phyloP scores from a whole-genome alignment of 371 early-diverging fungal genomes.

The Rhizomucor miehei region DNA sequence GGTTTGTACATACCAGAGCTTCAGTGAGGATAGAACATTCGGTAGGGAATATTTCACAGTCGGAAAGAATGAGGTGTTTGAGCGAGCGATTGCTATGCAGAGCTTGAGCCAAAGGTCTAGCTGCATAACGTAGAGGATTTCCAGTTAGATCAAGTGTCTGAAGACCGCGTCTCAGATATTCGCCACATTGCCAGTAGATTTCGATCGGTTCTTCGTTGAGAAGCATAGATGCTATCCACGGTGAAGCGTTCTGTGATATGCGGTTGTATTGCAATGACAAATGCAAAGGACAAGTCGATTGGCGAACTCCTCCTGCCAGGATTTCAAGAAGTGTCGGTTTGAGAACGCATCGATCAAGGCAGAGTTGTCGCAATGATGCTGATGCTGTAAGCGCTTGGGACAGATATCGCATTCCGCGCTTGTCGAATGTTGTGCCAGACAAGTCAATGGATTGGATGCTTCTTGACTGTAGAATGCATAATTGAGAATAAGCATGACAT shows the following conservation, averaged over 20 bases:
- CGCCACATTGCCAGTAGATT: slow-evolving; percentile 12
- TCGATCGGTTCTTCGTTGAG: slow-evolving; percentile 36
- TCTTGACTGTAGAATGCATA: slow-evolving; percentile 27
- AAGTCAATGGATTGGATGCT: slow-evolving; percentile 32
- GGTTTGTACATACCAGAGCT: slow-evolving; percentile 39
- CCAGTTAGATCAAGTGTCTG: slow-evolving; percentile 49
- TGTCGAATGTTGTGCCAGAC: slow-evolving; percentile 44
- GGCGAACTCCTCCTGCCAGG: slow-evolving; percentile 52
- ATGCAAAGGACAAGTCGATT: slow-evolving; percentile 41
- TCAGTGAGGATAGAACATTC: slow-evolving; percentile 52
- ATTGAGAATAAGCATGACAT: not conserved
- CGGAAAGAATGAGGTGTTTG: slow-evolving; percentile 38
- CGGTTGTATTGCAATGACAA: slow-evolving; percentile 56
- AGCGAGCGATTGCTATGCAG: slow-evolving; percentile 50
- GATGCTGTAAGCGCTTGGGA: slow-evolving; percentile 52
- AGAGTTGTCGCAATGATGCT: slow-evolving; percentile 48
- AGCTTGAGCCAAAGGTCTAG: slow-evolving; percentile 49
- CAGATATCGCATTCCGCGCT: slow-evolving; percentile 52
- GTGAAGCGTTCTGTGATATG: slow-evolving; percentile 38
- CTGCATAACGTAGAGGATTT: slow-evolving; percentile 50
- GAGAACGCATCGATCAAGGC: slow-evolving; percentile 58
- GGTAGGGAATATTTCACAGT: slow-evolving; percentile 53
- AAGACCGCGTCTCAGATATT: slow-evolving; percentile 27
- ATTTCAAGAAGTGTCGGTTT: slow-evolving; percentile 49
- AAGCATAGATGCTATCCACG: slow-evolving; percentile 56